Evolutionary conservation across 2,329 filamentous ascomycete genomes (phyloP).

Genomic region (Proliferodiscus dingleyae): DNA sequence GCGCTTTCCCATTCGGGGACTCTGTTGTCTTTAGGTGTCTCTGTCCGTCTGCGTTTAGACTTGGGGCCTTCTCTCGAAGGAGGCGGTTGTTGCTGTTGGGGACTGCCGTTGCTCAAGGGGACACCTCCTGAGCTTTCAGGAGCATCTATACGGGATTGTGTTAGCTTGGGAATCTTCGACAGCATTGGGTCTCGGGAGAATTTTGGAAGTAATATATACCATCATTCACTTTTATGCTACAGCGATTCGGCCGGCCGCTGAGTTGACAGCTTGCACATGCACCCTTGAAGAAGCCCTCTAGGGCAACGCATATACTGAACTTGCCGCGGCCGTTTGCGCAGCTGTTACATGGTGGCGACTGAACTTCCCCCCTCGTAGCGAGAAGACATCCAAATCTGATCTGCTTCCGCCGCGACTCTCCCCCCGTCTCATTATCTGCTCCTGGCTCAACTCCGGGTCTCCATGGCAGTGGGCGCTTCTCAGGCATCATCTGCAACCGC

Average conservation of each 20-base stretch:
- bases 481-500: slow-evolving; percentile 28
- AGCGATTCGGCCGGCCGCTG: slow-evolving; percentile 29
- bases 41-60: slow-evolving; percentile 22
- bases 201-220: slow-evolving; percentile 19
- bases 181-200: background rate
- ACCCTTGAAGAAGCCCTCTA: slow-evolving; percentile 32
- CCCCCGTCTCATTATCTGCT: slow-evolving; percentile 30
- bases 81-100: background rate
- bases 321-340: slow-evolving; percentile 31
- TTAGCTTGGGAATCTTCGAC: too few species aligned
- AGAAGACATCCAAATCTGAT: slow-evolving; percentile 31
- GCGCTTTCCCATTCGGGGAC: slow-evolving; percentile 26
- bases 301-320: slow-evolving; percentile 28
- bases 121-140: slow-evolving; percentile 14
- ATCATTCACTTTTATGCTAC: slow-evolving; percentile 30
- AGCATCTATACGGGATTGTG: slow-evolving; percentile 3
- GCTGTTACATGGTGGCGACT: slow-evolving; percentile 23
- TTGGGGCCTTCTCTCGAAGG: slow-evolving; percentile 9
- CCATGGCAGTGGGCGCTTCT: slow-evolving; percentile 27
- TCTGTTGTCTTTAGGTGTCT: slow-evolving; percentile 7
- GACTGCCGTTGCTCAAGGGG: slow-evolving; percentile 6
- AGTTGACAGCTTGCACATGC: slow-evolving; percentile 32
- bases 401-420: slow-evolving; percentile 30
- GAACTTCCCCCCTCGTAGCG: slow-evolving; percentile 28
- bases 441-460: slow-evolving; percentile 27